A percentile compares a stretch with the other conserved stretches of the same genome.
These are phyloP conservation scores for Colletotrichum sublineola DNA, from an alignment of 2,329 filamentous ascomycete species.

Conservation along the genomic window DNA sequence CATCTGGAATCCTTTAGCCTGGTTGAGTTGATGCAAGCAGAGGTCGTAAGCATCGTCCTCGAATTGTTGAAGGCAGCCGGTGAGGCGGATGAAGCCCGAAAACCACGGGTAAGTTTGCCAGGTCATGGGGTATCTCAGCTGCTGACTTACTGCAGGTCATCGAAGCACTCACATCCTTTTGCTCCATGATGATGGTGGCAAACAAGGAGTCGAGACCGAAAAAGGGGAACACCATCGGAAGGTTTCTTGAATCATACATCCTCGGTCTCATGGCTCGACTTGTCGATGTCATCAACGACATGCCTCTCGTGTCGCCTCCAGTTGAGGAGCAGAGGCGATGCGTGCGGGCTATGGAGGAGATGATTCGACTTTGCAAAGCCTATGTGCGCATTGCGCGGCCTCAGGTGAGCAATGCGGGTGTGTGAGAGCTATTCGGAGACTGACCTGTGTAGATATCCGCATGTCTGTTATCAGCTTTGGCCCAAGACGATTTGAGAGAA, in stretches of 20 bases:
- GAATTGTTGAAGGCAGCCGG: conserved; percentile 86
- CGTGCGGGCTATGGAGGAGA: conserved; percentile 87
- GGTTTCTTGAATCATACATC: conserved; percentile 86
- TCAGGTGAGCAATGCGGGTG: conserved; percentile 69
- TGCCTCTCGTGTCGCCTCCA: conserved; percentile 64
- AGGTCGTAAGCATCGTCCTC: conserved; percentile 81
- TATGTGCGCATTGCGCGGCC: conserved; percentile 85
- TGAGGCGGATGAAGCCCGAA: conserved; percentile 72
- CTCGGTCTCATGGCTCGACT: conserved; percentile 89
- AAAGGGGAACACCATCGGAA: conserved; percentile 71
- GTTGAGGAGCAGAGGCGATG: conserved; percentile 80
- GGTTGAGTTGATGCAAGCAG: conserved; percentile 77
- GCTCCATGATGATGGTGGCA: conserved; percentile 54
- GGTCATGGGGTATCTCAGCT: neutral
- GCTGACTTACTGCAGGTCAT: conserved; percentile 54
- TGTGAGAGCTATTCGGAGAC: conserved; percentile 45
- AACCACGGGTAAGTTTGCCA: conserved; percentile 65
- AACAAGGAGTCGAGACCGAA: conserved; percentile 61
- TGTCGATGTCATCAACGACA: conserved; percentile 82
- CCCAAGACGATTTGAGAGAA: conserved; percentile 79
- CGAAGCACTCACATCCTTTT: conserved; percentile 62
- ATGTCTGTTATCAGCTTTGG: conserved; percentile 88
- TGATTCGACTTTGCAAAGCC: conserved; percentile 81
- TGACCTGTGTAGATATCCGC: conserved; percentile 77
- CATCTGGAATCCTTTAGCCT: conserved; percentile 78